These are phyloP conservation scores for Tolypocladium ophioglossoides DNA, from an alignment of 2,329 filamentous ascomycete species.

Conservation along the genomic window DNA sequence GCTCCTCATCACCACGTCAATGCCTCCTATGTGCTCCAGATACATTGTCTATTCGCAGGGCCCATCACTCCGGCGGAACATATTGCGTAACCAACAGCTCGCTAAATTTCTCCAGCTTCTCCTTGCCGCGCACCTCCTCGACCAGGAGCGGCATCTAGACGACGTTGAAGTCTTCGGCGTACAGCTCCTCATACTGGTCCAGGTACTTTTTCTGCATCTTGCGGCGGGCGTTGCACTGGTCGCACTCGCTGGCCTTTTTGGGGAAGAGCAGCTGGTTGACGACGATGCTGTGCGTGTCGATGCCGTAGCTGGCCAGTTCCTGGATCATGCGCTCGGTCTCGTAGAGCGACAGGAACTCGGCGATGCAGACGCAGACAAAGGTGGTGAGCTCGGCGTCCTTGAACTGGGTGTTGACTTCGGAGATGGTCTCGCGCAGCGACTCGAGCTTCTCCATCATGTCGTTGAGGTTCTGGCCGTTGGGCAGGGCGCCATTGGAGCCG, in stretches of 20 bases:
- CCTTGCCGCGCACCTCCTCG: constrained; percentile 92
- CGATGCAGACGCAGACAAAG: constrained; percentile 97
- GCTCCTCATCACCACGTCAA: background rate
- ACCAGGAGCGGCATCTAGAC: constrained; percentile 96
- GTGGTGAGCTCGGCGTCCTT: constrained; percentile 93
- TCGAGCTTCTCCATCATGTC: constrained; percentile 95
- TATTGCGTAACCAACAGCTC: constrained; percentile 74
- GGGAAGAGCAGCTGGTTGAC: constrained; percentile 97
- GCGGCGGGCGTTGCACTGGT: constrained; percentile 86
- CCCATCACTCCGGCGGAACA: constrained; percentile 48
- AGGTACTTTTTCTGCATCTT: constrained; percentile 99
- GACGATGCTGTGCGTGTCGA: constrained; percentile 95
- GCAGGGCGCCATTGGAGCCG: constrained; percentile 62
- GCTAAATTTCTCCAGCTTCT: constrained; percentile 83
- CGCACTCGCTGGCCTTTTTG: constrained; percentile 71
- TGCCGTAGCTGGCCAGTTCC: constrained; percentile 83
- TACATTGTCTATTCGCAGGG: background rate
- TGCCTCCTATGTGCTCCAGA: background rate
- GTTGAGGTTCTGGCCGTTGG: constrained; percentile 84
- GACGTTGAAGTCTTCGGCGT: constrained; percentile 92
- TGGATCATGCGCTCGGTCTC: constrained; percentile 99
- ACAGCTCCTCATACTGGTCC: constrained; percentile 96
- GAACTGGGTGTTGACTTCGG: constrained; percentile 95
- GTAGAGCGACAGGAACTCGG: constrained; percentile 92
- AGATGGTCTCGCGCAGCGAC: constrained; percentile 81